Percentiles rank a stretch among this genome's conserved stretches.
phyloP scores from a whole-genome alignment of 768 basidiomycete species.

The Podaxis carcinomalis region DNA sequence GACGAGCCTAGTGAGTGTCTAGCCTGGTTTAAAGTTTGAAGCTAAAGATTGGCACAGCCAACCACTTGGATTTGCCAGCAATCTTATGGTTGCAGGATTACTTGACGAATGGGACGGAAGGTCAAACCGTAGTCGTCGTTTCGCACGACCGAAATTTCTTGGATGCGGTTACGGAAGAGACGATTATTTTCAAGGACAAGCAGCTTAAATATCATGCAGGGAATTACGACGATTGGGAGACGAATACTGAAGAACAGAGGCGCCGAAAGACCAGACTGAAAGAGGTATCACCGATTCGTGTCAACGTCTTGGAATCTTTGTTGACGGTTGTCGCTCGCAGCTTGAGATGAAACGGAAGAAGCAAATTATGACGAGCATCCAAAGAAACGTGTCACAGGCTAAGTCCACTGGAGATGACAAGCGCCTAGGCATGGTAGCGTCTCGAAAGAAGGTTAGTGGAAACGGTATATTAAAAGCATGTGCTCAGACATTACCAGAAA shows the following conservation, averaged over 20 bases:
- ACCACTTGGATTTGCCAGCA: conserved; percentile 49
- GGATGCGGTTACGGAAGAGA: conserved; percentile 55
- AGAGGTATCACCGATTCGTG: conserved; percentile 21
- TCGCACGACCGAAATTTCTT: conserved; percentile 66
- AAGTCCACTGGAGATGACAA: conserved; percentile 63
- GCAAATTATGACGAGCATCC: conserved; percentile 51
- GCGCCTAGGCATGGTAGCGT: conserved; percentile 45
- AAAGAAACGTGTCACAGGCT: conserved; percentile 43
- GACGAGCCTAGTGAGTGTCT: conserved; percentile 45
- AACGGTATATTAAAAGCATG: background rate
- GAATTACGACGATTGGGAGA: conserved; percentile 47
- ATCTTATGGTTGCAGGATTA: conserved; percentile 52
- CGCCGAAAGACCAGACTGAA: conserved; percentile 41
- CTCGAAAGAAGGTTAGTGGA: conserved; percentile 42
- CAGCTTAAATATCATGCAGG: conserved; percentile 54
- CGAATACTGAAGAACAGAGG: conserved; percentile 39
- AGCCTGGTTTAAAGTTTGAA: background rate
- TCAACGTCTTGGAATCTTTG: background rate
- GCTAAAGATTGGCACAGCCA: conserved; percentile 22
- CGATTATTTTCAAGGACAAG: conserved; percentile 53
- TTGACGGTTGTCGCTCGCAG: conserved; percentile 10
- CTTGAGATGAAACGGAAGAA: conserved; percentile 31
- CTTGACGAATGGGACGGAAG: conserved; percentile 33
- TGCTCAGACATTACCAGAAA: conserved; percentile 17
- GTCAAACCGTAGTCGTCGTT: conserved; percentile 53